Evolutionary conservation across 116 monocot species (phyloP), one percentile per base, ranked within the genome.

Genomic region (Papilionanthe hybrid): DNA sequence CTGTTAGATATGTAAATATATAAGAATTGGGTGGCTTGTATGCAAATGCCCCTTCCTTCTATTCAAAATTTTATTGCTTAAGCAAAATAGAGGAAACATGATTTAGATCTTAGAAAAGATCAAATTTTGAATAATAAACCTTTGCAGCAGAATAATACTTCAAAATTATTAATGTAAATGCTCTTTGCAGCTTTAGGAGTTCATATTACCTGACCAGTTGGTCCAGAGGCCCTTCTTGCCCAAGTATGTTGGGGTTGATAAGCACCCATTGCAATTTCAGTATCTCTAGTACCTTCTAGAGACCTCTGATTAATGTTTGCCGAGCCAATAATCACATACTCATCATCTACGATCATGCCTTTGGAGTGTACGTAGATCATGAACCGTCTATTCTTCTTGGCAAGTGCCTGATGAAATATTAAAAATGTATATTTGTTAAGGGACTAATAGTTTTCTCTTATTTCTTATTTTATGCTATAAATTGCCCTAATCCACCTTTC

Each of bases 321-420:
- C 37, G 96, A 96, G 69, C 96, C 96, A 65, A 96, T 63, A 82
- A 93, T 92, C 82, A 96, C 87, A 81, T 92, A 96, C 41, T 96
- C 96, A 72, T 96, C 96, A 86, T 96, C 96, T 12, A 93, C 96
- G 32, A 96, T 92, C 96, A 96, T 93, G 18, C 96, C 96, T 83
- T 96, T 96, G 30, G 96, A 96, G 80, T 96, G 96, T 69, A 96
- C 96, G 78, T 96, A 96, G 19, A 96, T 93, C 96, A 96, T 96
- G 80, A 96, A 96, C 15, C 96, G 91, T 20, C 96, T 75, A 75
- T 86, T 90, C 81, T 88, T 93, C 71, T 71, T 82, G 42, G 93
- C 86, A 81, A 86, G 87, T 53, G 85, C 87, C 89, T 92, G 80
- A 32, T n/a, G 19, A 76, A 67, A 66, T 75, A 48, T 44, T 8